Base-by-base conservation (phyloP, 768 basidiomycete genomes). In the Russula virescens region DNA sequence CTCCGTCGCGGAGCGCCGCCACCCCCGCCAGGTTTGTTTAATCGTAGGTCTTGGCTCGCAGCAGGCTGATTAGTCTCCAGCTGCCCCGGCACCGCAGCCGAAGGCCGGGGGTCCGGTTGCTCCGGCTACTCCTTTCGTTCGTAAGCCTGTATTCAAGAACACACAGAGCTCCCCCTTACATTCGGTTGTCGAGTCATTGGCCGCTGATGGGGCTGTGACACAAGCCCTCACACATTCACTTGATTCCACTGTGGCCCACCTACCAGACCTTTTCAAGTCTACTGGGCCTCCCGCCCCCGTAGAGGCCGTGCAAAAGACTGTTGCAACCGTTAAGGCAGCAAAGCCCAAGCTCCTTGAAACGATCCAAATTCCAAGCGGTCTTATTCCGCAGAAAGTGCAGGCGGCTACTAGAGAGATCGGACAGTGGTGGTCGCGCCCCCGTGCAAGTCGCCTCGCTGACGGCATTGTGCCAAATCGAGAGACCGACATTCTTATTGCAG, bases 391-490 rank as follows among this genome's bases (percentile, higher is more conserved):
- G 28, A 68, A 66, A 43, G 69, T 75, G 21, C 72, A 65, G 50
- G 74, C 75, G 5, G 55, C 67, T 0, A 68, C 61, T 1, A 66
- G 54, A 23, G 72, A 73, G 63, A 66, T 71, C 6, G 62, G 71
- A 28, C 58, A 60, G 18, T 90, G 86, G 88, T 87, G 86, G 83
- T 79, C 71, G 26, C 70, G 75, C 51, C 83, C 84, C 57, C 74
- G 89, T 49, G 62, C 78, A 59, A 79, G 82, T 63, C 80, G 79
- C 68, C 69, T 73, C 0, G 83, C 81, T 9, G 83, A 84, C 70
- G 78, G 74, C 49, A 79, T 77, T 67, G 71, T 89, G 62, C 85
- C 87, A 28, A 79, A 83, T 63, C 69, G 81, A 54, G 84, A 87
- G 69, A 68, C 90, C 45, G 87, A 89, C 68, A 78, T 82, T 0